A percentile compares a stretch with the other conserved stretches of the same genome.
These are phyloP conservation scores for Penicillium maclennaniae DNA, from an alignment of 495 filamentous ascomycete species.

Conservation along the genomic window DNA sequence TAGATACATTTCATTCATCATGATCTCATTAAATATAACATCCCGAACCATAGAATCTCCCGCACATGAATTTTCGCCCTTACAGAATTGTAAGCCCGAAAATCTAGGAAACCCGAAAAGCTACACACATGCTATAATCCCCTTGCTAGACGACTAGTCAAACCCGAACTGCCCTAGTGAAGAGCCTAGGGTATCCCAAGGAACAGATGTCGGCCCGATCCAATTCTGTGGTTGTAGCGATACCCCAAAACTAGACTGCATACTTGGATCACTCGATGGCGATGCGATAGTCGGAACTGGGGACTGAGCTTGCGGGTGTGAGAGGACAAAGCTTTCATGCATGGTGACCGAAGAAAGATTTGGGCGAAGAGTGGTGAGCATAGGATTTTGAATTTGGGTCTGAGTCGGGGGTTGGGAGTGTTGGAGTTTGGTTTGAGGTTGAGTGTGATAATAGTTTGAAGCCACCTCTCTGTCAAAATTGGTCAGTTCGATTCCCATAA, in stretches of 20 bases:
- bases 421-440: conserved; percentile 4
- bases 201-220: conserved; percentile 31
- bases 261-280: conserved; percentile 18
- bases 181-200: conserved; percentile 29
- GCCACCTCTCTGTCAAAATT: conserved; percentile 21
- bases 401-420: conserved; percentile 2
- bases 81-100: neutral
- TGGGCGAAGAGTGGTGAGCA: conserved; percentile 8
- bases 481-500: conserved; percentile 1
- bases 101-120: neutral
- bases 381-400: conserved; percentile 8
- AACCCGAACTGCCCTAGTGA: conserved; percentile 16
- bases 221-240: conserved; percentile 38
- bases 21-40: conserved; percentile 16
- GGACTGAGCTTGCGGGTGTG: conserved; percentile 20
- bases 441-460: conserved; percentile 19
- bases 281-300: conserved; percentile 26
- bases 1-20: conserved; percentile 3
- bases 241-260: conserved; percentile 22
- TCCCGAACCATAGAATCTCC: neutral
- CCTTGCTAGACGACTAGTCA: conserved; percentile 1
- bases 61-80: neutral
- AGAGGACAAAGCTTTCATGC: conserved; percentile 16
- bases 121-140: neutral
- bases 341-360: conserved; percentile 12